phyloP scores from a whole-genome alignment of 495 filamentous ascomycete genomes.

The Aspergillus panamensis region DNA sequence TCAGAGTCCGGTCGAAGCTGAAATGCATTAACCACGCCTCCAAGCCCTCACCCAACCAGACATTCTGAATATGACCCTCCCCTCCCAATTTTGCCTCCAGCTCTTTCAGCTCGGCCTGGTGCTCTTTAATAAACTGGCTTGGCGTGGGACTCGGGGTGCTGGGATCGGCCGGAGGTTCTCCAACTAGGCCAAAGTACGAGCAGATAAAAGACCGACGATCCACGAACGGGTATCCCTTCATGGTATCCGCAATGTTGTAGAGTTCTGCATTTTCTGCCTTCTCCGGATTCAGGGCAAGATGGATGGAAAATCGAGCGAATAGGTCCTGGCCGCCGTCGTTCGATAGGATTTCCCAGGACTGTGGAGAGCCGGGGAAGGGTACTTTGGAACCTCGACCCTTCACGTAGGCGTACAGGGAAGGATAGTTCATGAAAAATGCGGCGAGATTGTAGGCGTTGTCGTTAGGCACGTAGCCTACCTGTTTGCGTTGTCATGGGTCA shows the following conservation, averaged over 20 bases:
- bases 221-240: not conserved
- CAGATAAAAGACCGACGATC: not conserved
- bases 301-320: not conserved
- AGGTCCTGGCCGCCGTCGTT: not conserved
- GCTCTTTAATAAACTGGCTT: constrained; percentile 2
- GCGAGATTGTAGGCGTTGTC: constrained; percentile 6
- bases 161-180: not conserved
- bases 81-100: constrained; percentile 1
- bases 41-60: not conserved
- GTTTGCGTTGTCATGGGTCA: constrained; percentile 1
- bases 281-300: not conserved
- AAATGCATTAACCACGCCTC: constrained; percentile 3
- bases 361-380: not conserved
- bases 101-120: not conserved
- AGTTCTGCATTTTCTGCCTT: constrained; percentile 2
- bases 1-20: not conserved
- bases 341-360: not conserved
- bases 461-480: constrained; percentile 3
- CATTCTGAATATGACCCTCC: not conserved
- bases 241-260: constrained; percentile 3
- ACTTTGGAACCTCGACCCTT: not conserved
- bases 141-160: not conserved
- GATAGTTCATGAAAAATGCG: not conserved
- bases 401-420: not conserved
- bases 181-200: constrained; percentile 1